Conservation (phyloP, 805 yeast genomes). For the Ascoidea rubescens region DNA sequence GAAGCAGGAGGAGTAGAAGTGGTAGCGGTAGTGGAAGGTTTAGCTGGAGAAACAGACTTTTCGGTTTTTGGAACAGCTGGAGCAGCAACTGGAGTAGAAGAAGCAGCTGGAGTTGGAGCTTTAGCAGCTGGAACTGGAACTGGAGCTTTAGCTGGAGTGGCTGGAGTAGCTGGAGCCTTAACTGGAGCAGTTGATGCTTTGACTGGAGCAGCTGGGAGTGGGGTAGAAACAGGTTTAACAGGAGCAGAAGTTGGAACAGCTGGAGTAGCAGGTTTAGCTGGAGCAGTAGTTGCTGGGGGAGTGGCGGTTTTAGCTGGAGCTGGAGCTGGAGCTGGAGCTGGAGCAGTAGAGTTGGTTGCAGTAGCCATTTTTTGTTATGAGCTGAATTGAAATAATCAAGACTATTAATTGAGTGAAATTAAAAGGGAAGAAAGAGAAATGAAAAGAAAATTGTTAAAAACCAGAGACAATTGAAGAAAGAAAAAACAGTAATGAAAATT, state of each 20-base stretch:
- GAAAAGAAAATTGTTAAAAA: too few relatives aligned
- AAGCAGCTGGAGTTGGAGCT: neutral
- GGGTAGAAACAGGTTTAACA: neutral
- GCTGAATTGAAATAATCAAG: too few relatives aligned
- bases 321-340: neutral
- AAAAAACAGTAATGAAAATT: too few relatives aligned
- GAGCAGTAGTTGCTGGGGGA: neutral
- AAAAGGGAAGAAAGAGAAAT: too few relatives aligned
- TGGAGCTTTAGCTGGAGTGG: neutral
- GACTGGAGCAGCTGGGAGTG: neutral
- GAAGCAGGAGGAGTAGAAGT: neutral
- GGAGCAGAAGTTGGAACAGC: neutral
- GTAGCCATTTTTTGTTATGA: too few relatives aligned
- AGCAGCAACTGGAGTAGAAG: neutral
- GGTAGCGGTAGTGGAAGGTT: neutral
- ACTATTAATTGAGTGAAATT: too few relatives aligned
- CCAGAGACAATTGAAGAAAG: too few relatives aligned
- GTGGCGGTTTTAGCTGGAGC: neutral
- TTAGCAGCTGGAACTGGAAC: neutral
- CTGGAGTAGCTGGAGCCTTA: too few relatives aligned
- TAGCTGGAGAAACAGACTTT: neutral
- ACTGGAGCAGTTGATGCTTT: neutral
- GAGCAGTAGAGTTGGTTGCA: neutral
- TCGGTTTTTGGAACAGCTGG: neutral
- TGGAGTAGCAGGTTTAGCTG: neutral